A percentile compares a stretch with the other conserved stretches of the same genome.
phyloP scores from a whole-genome alignment of 768 basidiomycete genomes.

The Boletus tomentosulus region DNA sequence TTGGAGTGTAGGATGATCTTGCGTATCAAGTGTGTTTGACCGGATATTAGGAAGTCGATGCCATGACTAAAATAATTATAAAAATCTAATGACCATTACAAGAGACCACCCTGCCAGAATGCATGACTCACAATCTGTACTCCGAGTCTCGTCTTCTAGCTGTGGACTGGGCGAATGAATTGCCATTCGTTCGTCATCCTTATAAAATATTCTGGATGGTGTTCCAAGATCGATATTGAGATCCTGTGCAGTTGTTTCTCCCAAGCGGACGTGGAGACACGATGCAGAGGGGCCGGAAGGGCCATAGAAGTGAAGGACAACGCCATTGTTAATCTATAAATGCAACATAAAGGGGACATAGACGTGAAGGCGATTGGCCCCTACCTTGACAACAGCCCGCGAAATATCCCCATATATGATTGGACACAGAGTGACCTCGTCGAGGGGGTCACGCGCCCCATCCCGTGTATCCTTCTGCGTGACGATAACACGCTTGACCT shows the following conservation, averaged over 20 bases:
- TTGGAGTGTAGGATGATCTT: slow-evolving; percentile 90
- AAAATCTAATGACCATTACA: slow-evolving; percentile 54
- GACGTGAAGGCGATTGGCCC: background rate
- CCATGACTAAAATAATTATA: slow-evolving; percentile 94
- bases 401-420: slow-evolving; percentile 70
- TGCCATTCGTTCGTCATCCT: slow-evolving; percentile 85
- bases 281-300: slow-evolving; percentile 34
- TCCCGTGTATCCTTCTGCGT: slow-evolving; percentile 61
- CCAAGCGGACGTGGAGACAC: slow-evolving; percentile 59
- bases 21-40: slow-evolving; percentile 62
- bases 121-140: slow-evolving; percentile 46
- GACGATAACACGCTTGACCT: slow-evolving; percentile 73
- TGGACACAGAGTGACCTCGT: slow-evolving; percentile 62
- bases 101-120: background rate
- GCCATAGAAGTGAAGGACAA: slow-evolving; percentile 66
- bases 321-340: slow-evolving; percentile 64
- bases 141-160: slow-evolving; percentile 43
- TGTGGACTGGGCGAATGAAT: slow-evolving; percentile 59
- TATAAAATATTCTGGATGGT: slow-evolving; percentile 74
- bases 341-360: background rate
- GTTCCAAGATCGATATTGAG: slow-evolving; percentile 74
- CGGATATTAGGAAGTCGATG: slow-evolving; percentile 80
- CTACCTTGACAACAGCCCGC: slow-evolving; percentile 64
- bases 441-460: slow-evolving; percentile 61
- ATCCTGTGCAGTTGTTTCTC: slow-evolving; percentile 80